A percentile compares a stretch with the other conserved stretches of the same genome.
Conservation (phyloP, 352 stramenopile species). For the Globisporangium barbulae region DNA sequence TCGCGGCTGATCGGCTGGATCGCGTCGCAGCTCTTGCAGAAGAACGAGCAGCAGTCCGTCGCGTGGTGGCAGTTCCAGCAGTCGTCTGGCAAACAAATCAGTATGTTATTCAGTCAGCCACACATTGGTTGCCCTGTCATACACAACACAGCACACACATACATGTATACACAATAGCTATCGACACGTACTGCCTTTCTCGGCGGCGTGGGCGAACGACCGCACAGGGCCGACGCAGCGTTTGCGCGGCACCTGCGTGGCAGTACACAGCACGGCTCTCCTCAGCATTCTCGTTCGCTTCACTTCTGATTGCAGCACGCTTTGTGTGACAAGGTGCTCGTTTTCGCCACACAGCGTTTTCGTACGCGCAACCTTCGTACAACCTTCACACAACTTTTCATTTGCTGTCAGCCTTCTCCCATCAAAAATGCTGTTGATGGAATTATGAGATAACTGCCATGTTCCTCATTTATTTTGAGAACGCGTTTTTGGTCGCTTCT, state of each 20-base stretch:
- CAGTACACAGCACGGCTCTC: constrained; percentile 29
- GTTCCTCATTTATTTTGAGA: too few relatives aligned
- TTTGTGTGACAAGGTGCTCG: too few relatives aligned
- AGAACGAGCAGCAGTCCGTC: constrained; percentile 82
- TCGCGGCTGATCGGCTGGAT: constrained; percentile 66
- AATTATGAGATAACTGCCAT: too few relatives aligned
- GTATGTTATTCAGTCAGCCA: background rate
- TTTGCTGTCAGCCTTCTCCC: background rate
- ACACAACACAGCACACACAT: background rate
- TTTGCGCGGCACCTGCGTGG: constrained; percentile 19
- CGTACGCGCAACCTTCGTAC: constrained; percentile 15
- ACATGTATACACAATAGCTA: background rate
- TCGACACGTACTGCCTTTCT: constrained; percentile 23
- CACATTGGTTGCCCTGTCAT: background rate
- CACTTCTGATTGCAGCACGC: background rate
- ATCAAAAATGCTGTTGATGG: background rate
- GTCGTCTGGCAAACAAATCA: constrained; percentile 17
- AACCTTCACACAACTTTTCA: constrained; percentile 1
- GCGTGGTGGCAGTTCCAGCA: constrained; percentile 86
- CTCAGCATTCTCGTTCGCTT: constrained; percentile 23
- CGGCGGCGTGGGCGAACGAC: constrained; percentile 21
- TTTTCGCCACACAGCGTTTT: background rate
- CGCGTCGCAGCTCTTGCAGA: constrained; percentile 71
- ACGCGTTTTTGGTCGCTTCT: too few relatives aligned
- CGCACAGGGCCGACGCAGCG: constrained; percentile 10